Base-by-base conservation (phyloP, 176 grass and related monocot species). In the Bonia amplexicaulis region DNA sequence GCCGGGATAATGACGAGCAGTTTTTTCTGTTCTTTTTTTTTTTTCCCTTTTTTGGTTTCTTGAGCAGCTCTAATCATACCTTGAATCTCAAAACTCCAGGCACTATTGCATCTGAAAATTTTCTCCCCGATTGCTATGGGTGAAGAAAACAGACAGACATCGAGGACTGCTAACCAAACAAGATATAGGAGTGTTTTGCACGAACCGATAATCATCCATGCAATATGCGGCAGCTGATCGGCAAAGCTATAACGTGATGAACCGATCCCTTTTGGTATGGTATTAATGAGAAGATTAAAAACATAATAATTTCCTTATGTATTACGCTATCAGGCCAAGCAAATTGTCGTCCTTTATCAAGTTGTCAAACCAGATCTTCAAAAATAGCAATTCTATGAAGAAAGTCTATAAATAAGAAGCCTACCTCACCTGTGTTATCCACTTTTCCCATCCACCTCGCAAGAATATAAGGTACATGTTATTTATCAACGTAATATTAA, bases 1-100 rank as follows among this genome's bases (percentile, higher is more conserved):
- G 79, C 25, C 25, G 69, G 37, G 83, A 87, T 82, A 87, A 67
- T 54, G n/a, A 26, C 19, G 40, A 51, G 13, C 14, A 41, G 29
- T 11, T 25, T 6, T 10, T 39, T 61, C 7, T 63, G 35, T 23
- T 12, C 57, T 11, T 10, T 25, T 25, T 5, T 9, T 4, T 58
- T 60, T 26, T 60, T 6, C 13, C 47, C 53, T 6, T 2, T 20
- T 22, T 20, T 55, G 13, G 12, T 48, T 48, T 23, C 55, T 23
- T 3, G 9, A 58, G 20, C 0, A 58, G 11, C 2, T 57, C 7
- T n/a, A 2, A 57, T 19, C 54, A 57, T 22, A 57, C 0, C 54
- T n/a, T 4, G 8, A 58, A 15, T 15, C 0, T 17, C 5, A 0
- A 9, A 22, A 55, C 19, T 20, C 2, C 2, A 9, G 6, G 7